Conservation (phyloP, 1,284 basidiomycete species). For the Pseudozyma sp. region DNA sequence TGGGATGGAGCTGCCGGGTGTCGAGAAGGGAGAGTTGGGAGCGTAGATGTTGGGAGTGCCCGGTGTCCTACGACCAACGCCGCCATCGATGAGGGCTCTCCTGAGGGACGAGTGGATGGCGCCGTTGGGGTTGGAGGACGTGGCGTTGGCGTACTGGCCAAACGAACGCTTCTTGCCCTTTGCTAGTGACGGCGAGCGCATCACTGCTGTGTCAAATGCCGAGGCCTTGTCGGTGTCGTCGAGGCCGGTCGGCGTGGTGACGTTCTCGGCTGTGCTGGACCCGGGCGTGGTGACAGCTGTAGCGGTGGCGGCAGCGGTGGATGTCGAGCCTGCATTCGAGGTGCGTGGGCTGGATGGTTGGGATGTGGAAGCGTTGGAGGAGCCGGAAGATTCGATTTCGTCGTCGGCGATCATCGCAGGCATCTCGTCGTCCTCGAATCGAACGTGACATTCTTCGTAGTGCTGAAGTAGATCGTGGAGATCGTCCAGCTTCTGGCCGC, state of each 20-base stretch:
- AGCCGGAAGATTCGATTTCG: constrained; percentile 55
- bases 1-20: constrained; percentile 64
- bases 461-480: constrained; percentile 68
- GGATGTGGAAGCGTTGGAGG: constrained; percentile 53
- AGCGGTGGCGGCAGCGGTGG: constrained; percentile 22
- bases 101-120: constrained; percentile 61
- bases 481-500: constrained; percentile 64
- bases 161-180: constrained; percentile 68
- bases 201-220: constrained; percentile 63
- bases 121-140: constrained; percentile 39
- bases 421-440: constrained; percentile 67
- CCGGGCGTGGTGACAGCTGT: constrained; percentile 21
- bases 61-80: constrained; percentile 53
- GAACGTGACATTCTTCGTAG: constrained; percentile 68
- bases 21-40: constrained; percentile 67
- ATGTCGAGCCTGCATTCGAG: constrained; percentile 36
- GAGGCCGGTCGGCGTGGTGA: constrained; percentile 27
- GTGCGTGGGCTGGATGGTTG: constrained; percentile 60
- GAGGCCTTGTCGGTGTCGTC: constrained; percentile 60
- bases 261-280: constrained; percentile 18
- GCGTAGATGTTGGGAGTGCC: constrained; percentile 61
- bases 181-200: constrained; percentile 53
- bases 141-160: constrained; percentile 54
- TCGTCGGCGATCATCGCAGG: constrained; percentile 61
- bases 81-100: constrained; percentile 66